A percentile compares a stretch with the other conserved stretches of the same genome.
These are phyloP conservation scores for Ogataea haglerorum DNA, from an alignment of 805 yeast species.

Conservation along the genomic window DNA sequence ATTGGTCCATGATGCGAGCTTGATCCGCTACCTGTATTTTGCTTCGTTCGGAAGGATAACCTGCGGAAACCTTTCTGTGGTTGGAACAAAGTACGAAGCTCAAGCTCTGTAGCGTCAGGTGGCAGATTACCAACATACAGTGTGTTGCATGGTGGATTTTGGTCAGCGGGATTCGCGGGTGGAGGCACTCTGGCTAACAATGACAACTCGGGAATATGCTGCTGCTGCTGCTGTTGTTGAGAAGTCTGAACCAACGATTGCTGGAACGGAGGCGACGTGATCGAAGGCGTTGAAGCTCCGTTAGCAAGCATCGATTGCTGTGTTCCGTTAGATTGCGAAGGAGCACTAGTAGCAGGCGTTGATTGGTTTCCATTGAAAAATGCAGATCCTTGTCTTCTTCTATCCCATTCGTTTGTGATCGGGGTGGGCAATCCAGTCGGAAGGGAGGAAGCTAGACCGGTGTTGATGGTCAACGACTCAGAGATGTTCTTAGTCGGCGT, in stretches of 20 bases:
- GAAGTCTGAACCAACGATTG: conserved; percentile 19
- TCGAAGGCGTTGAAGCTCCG: conserved; percentile 19
- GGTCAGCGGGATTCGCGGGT: conserved; percentile 98
- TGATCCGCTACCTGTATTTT: conserved; percentile 24
- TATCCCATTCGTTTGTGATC: conserved; percentile 39
- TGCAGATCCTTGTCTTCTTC: conserved; percentile 53
- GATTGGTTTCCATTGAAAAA: conserved; percentile 39
- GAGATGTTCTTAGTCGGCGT: conserved; percentile 23
- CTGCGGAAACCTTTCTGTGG: conserved; percentile 92
- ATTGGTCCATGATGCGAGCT: conserved; percentile 83
- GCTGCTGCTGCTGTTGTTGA: conserved; percentile 24
- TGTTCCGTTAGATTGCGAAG: conserved; percentile 14
- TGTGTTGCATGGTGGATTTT: conserved; percentile 98
- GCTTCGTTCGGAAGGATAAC: conserved; percentile 83
- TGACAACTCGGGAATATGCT: conserved; percentile 56
- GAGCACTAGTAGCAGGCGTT: conserved; percentile 6
- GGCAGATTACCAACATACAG: conserved; percentile 96
- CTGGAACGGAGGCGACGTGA: conserved; percentile 26
- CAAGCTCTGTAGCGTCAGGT: conserved; percentile 94
- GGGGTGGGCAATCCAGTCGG: conserved; percentile 29
- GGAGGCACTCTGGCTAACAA: conserved; percentile 78
- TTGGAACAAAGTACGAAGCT: conserved; percentile 79
- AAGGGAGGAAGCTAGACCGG: conserved; percentile 20
- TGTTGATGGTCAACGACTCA: conserved; percentile 20
- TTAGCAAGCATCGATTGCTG: conserved; percentile 15